Conservation (phyloP, 2,329 filamentous ascomycete genomes). For the Didymella segeticola region DNA sequence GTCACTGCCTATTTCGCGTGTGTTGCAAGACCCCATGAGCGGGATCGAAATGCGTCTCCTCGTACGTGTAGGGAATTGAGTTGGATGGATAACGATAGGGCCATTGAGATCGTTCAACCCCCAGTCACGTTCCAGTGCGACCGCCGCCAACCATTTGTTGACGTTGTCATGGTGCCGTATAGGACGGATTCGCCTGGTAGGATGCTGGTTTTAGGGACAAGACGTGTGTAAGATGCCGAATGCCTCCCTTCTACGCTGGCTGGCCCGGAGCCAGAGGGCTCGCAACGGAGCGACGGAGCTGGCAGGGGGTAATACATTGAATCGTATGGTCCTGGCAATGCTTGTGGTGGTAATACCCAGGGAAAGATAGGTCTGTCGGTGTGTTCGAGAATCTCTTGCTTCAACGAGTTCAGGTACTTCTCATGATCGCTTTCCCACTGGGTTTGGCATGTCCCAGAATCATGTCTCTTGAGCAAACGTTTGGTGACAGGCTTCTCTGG, state of each 20-base stretch:
- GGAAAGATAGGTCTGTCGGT: constrained; percentile 37
- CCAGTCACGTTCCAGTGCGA: constrained; percentile 45
- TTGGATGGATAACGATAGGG: not conserved
- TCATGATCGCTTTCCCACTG: constrained; percentile 23
- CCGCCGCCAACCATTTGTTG: constrained; percentile 42
- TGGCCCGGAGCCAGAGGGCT: constrained; percentile 21
- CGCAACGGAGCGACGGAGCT: constrained; percentile 33
- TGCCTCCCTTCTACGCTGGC: constrained; percentile 11
- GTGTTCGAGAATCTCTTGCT: constrained; percentile 21
- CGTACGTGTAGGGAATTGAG: not conserved
- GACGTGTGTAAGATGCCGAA: constrained; percentile 34
- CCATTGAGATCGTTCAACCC: constrained; percentile 25
- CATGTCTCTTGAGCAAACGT: constrained; percentile 4
- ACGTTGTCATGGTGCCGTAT: constrained; percentile 36
- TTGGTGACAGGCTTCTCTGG: not conserved
- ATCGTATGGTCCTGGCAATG: constrained; percentile 45
- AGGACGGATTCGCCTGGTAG: constrained; percentile 21
- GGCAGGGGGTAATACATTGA: constrained; percentile 44
- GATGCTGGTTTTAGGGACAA: constrained; percentile 34
- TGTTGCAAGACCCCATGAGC: not conserved
- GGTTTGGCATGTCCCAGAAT: constrained; percentile 8
- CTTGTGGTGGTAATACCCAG: constrained; percentile 41
- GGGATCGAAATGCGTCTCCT: not conserved
- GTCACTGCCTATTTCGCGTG: not conserved
- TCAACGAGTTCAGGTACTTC: constrained; percentile 14